Conservation (phyloP, 1,284 basidiomycete genomes). For the Peniophora sp. region DNA sequence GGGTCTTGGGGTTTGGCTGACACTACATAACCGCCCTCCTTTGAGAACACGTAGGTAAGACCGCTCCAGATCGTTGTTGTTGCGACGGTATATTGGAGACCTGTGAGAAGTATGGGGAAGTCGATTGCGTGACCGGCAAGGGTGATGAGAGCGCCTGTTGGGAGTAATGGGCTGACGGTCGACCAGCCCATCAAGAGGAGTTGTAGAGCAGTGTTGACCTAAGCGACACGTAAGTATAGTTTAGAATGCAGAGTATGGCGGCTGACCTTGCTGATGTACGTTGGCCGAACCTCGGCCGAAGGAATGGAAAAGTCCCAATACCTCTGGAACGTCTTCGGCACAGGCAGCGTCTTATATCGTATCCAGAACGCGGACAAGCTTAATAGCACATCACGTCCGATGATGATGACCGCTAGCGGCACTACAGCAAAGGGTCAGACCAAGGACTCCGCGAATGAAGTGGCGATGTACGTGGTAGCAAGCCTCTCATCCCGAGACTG, state of each 20-base stretch:
- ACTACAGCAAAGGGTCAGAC: conserved; percentile 36
- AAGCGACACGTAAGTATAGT: neutral
- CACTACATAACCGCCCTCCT: conserved; percentile 43
- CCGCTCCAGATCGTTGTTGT: conserved; percentile 91
- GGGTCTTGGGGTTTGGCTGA: conserved; percentile 3
- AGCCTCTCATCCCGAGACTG: conserved; percentile 74
- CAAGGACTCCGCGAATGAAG: neutral
- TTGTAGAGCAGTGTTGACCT: conserved; percentile 93
- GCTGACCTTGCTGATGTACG: conserved; percentile 88
- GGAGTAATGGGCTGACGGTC: conserved; percentile 77
- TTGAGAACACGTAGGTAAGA: conserved; percentile 77
- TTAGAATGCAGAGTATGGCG: too few relatives aligned
- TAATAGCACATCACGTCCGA: conserved; percentile 85
- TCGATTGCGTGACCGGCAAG: conserved; percentile 26
- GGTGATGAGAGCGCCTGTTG: conserved; percentile 31
- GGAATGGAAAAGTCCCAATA: conserved; percentile 97
- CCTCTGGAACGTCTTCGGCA: conserved; percentile 86
- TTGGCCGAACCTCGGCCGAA: conserved; percentile 89
- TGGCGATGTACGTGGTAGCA: conserved; percentile 68
- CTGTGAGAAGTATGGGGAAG: conserved; percentile 35
- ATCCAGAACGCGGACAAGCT: conserved; percentile 92
- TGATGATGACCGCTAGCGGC: conserved; percentile 77
- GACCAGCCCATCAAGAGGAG: conserved; percentile 84
- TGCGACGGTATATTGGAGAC: conserved; percentile 58
- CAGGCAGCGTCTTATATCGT: conserved; percentile 83